Percentiles rank a stretch among this genome's conserved stretches.
These are phyloP conservation scores for Cronartium quercuum DNA, from an alignment of 1,284 basidiomycete genomes.

Conservation along the genomic window DNA sequence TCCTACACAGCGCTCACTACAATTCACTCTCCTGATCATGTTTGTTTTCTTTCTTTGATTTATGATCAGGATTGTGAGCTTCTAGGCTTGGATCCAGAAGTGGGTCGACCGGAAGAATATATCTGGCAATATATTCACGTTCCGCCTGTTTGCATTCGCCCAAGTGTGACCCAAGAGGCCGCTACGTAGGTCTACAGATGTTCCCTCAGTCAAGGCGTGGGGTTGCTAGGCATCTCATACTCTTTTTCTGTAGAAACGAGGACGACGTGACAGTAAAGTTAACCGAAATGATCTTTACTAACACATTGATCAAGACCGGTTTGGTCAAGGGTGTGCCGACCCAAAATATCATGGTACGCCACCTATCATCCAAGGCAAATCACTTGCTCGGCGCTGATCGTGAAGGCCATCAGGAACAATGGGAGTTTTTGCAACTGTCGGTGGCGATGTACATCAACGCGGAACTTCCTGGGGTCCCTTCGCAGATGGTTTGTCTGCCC, in stretches of 20 bases:
- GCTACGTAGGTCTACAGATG: conserved; percentile 53
- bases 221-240: not conserved
- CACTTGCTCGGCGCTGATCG: not conserved
- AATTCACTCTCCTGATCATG: no score
- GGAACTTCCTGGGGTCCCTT: conserved; percentile 84
- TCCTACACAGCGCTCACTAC: not conserved
- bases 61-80: conserved; percentile 79
- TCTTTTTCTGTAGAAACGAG: conserved; percentile 61
- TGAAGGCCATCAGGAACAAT: conserved; percentile 65
- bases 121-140: conserved; percentile 99
- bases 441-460: conserved; percentile 99
- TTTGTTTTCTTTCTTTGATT: not conserved
- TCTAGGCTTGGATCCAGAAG: conserved; percentile 78
- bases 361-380: not conserved
- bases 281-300: conserved; percentile 93
- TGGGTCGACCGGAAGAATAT: conserved; percentile 91
- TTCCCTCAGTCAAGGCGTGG: conserved; percentile 40
- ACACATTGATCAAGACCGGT: conserved; percentile 84
- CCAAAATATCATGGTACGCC: conserved; percentile 73
- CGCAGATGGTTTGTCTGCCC: conserved; percentile 54
- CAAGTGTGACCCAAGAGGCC: conserved; percentile 92
- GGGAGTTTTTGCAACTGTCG: conserved; percentile 91
- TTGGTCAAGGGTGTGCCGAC: conserved; percentile 81
- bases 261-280: conserved; percentile 97
- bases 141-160: conserved; percentile 93